Conservation (phyloP, 805 yeast species). For the Sporopachydermia lactativora region DNA sequence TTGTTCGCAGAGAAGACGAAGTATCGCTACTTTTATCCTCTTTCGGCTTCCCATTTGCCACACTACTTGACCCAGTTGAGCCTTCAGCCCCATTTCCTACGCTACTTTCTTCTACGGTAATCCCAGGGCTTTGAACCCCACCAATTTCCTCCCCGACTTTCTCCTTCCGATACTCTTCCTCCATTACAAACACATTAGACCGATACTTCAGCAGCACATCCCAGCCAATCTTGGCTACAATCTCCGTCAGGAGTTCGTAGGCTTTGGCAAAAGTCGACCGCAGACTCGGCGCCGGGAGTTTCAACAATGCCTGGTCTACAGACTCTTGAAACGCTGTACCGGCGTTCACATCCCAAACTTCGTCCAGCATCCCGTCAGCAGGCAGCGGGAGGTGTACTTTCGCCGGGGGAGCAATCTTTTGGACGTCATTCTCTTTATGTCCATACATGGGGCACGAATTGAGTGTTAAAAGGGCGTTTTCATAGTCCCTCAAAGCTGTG, state of each 20-base stretch:
- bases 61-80: neutral
- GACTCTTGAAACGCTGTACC: constrained; percentile 16
- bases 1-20: constrained; percentile 7
- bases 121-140: constrained; percentile 10
- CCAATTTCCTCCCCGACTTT: constrained; percentile 12
- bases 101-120: constrained; percentile 9
- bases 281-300: constrained; percentile 36
- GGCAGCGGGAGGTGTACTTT: constrained; percentile 36
- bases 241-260: constrained; percentile 55
- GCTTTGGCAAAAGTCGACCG: constrained; percentile 43
- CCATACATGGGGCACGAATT: constrained; percentile 66
- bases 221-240: constrained; percentile 72
- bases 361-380: constrained; percentile 34
- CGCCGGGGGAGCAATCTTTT: constrained; percentile 29
- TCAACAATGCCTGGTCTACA: constrained; percentile 32
- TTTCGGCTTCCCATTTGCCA: neutral
- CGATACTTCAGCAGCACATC: constrained; percentile 53
- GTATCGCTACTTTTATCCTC: constrained; percentile 11
- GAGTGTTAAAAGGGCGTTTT: constrained; percentile 48
- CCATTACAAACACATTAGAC: constrained; percentile 69
- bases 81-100: constrained; percentile 7
- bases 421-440: constrained; percentile 29
- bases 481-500: constrained; percentile 37
- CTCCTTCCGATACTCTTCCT: constrained; percentile 40
- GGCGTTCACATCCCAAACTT: constrained; percentile 27